Conservation (phyloP, 2,329 filamentous ascomycete genomes). For the Fusarium hostae region DNA sequence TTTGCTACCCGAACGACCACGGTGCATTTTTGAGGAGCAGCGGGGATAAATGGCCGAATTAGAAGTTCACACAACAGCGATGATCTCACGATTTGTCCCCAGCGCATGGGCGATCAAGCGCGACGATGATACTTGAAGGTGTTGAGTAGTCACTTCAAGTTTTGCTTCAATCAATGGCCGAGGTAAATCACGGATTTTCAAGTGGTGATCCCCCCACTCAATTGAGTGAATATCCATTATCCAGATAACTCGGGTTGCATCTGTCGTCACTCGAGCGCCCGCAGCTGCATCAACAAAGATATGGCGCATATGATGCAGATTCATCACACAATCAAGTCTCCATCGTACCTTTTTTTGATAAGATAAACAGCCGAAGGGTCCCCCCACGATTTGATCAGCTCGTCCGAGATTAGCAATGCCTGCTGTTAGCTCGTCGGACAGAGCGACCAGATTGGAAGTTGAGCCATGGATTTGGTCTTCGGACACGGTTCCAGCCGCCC, state of each 20-base stretch:
- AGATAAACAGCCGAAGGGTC: slow-evolving; percentile 34
- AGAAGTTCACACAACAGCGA: slow-evolving; percentile 26
- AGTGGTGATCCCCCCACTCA: slow-evolving; percentile 24
- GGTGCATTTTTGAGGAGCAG: slow-evolving; percentile 4
- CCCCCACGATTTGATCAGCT: slow-evolving; percentile 41
- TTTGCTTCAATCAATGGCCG: slow-evolving; percentile 1
- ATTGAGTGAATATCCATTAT: slow-evolving; percentile 5
- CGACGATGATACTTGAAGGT: background rate
- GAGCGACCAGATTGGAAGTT: slow-evolving; percentile 37
- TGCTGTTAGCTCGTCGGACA: slow-evolving; percentile 34
- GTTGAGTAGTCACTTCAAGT: background rate
- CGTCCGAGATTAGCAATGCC: slow-evolving; percentile 21
- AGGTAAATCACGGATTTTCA: background rate
- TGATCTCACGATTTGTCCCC: slow-evolving; percentile 25
- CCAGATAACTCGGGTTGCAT: slow-evolving; percentile 22
- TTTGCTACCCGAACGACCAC: background rate
- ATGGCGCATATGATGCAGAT: slow-evolving; percentile 24
- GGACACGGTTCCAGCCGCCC: slow-evolving; percentile 29
- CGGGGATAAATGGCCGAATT: slow-evolving; percentile 1
- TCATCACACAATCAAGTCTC: slow-evolving; percentile 7
- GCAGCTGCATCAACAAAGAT: slow-evolving; percentile 36
- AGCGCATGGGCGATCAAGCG: slow-evolving; percentile 13
- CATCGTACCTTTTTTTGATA: slow-evolving; percentile 22
- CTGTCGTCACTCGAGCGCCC: slow-evolving; percentile 35
- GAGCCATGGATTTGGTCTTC: slow-evolving; percentile 22